Conservation (phyloP, 257 asterid genomes). For the Solanum chiquidenum region DNA sequence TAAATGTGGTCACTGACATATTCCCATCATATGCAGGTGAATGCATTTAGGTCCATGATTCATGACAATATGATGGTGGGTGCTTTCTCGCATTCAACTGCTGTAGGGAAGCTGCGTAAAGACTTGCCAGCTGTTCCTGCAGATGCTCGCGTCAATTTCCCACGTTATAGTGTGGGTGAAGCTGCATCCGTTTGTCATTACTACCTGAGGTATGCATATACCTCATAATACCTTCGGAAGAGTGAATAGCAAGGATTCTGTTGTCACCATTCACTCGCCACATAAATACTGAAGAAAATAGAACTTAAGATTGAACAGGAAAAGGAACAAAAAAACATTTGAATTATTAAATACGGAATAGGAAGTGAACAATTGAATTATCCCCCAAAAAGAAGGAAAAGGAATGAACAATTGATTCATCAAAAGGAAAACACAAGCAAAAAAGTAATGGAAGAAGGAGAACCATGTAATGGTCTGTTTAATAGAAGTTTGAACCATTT, state of each 20-base stretch:
- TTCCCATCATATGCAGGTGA: conserved; percentile 42
- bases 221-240: not conserved
- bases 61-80: conserved; percentile 93
- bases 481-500: not conserved
- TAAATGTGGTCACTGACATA: not conserved
- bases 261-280: not conserved
- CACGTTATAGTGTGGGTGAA: conserved; percentile 81
- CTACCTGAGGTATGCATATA: conserved; percentile 64
- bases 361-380: not conserved
- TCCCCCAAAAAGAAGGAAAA: not conserved
- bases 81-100: conserved; percentile 85
- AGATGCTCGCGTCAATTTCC: conserved; percentile 60
- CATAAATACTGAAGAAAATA: not conserved
- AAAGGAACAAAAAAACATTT: not conserved
- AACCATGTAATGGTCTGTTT: not conserved
- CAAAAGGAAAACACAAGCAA: not conserved
- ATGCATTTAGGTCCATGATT: conserved; percentile 88
- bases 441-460: not conserved
- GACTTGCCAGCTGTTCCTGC: conserved; percentile 87
- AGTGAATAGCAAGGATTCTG: not conserved
- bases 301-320: not conserved
- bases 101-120: conserved; percentile 86
- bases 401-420: not conserved
- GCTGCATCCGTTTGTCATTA: conserved; percentile 80
- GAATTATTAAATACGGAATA: not conserved